A percentile compares a stretch with the other conserved stretches of the same genome.
These are phyloP conservation scores for Tilletia setariae DNA, from an alignment of 1,284 basidiomycete species.

Conservation along the genomic window DNA sequence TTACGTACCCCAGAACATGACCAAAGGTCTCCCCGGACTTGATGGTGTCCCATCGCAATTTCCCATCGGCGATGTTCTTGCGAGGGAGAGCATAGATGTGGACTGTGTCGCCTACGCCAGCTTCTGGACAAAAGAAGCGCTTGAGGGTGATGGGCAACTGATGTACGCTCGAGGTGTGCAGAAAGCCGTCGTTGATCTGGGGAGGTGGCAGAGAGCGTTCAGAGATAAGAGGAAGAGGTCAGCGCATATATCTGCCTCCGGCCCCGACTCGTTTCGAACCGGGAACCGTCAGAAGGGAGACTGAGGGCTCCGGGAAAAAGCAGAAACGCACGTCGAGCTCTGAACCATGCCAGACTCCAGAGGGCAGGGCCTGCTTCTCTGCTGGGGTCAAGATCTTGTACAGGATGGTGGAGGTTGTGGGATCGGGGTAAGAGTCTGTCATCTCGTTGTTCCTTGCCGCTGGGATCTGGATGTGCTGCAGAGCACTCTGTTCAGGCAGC, in stretches of 20 bases:
- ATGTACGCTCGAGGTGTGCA: constrained; percentile 41
- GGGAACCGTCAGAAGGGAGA: too few species aligned
- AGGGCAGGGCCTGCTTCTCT: constrained; percentile 31
- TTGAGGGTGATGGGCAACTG: constrained; percentile 38
- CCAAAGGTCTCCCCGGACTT: constrained; percentile 6
- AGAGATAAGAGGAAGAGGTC: background rate
- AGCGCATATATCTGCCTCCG: too few species aligned
- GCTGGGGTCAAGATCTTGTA: constrained; percentile 47
- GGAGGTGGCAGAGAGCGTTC: background rate
- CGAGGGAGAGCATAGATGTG: background rate
- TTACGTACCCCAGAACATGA: background rate
- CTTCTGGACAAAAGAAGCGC: constrained; percentile 34
- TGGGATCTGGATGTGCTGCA: too few species aligned
- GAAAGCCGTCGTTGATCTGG: constrained; percentile 42
- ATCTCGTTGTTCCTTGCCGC: too few species aligned
- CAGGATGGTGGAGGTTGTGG: constrained; percentile 34
- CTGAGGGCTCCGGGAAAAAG: too few species aligned
- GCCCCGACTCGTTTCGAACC: too few species aligned
- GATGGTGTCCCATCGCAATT: background rate
- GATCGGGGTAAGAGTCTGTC: constrained; percentile 21
- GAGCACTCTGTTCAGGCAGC: too few species aligned
- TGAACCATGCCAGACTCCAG: constrained; percentile 35
- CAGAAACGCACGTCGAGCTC: constrained; percentile 37
- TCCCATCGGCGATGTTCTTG: background rate
- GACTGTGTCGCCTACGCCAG: constrained; percentile 22